These are phyloP conservation scores for Suillus discolor DNA, from an alignment of 768 basidiomycete genomes.

Conservation along the genomic window DNA sequence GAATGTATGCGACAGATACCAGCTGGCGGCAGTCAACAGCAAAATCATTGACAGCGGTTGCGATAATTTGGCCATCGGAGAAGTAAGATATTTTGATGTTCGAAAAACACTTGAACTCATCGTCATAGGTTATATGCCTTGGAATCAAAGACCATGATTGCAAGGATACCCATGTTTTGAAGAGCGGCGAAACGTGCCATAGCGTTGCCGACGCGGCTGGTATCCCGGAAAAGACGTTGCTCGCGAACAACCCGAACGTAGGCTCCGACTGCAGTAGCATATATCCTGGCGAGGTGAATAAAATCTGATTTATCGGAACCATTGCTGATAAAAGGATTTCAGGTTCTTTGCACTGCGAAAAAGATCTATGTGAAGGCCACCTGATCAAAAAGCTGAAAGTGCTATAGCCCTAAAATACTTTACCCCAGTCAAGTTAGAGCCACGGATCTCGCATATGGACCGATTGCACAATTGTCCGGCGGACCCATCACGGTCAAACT, in stretches of 20 bases:
- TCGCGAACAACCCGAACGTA: constrained; percentile 69
- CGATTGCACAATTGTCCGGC: too few relatives aligned
- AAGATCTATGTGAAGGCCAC: constrained; percentile 20
- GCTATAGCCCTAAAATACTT: too few relatives aligned
- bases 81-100: constrained; percentile 34
- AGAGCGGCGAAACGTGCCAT: constrained; percentile 52
- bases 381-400: too few relatives aligned
- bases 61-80: constrained; percentile 52
- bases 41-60: constrained; percentile 54
- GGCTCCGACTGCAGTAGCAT: constrained; percentile 54
- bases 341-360: constrained; percentile 31
- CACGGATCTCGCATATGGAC: too few relatives aligned
- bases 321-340: constrained; percentile 1
- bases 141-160: constrained; percentile 62
- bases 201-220: constrained; percentile 42
- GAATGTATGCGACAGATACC: constrained; percentile 51
- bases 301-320: not conserved
- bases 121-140: constrained; percentile 51
- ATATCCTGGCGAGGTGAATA: constrained; percentile 57
- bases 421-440: too few relatives aligned
- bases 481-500: too few relatives aligned
- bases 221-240: constrained; percentile 45
- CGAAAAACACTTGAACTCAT: constrained; percentile 2
- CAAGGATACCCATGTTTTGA: constrained; percentile 47
- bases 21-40: constrained; percentile 56